These are phyloP conservation scores for Breynia disticha DNA, from an alignment of 441 rosid species.

Conservation along the genomic window DNA sequence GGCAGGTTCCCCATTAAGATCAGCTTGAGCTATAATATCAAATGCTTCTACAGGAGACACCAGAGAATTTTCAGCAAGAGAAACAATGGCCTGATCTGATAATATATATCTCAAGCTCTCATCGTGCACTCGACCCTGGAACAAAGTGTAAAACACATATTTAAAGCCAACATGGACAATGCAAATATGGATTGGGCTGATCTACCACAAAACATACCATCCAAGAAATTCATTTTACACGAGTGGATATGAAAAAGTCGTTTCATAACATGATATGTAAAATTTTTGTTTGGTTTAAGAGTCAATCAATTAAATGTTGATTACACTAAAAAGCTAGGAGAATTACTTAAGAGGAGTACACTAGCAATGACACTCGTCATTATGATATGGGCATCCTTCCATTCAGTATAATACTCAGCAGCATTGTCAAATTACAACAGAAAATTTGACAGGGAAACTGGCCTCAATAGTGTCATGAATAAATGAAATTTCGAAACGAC, in stretches of 20 bases:
- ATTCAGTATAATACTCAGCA: constrained; percentile 17
- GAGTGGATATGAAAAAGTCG: too few species aligned
- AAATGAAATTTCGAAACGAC: neutral
- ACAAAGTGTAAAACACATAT: constrained; percentile 16
- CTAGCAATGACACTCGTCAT: constrained; percentile 13
- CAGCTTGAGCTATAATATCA: constrained; percentile 50
- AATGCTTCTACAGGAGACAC: constrained; percentile 34
- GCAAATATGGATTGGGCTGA: neutral
- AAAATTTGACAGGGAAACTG: constrained; percentile 2
- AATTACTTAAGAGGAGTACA: constrained; percentile 16
- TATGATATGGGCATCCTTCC: constrained; percentile 19
- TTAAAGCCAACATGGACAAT: constrained; percentile 10
- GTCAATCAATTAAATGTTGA: constrained; percentile 7
- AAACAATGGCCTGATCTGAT: constrained; percentile 70
- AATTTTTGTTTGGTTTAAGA: neutral
- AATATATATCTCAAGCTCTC: constrained; percentile 77
- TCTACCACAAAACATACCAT: neutral
- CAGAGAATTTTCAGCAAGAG: constrained; percentile 48
- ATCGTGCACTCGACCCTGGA: constrained; percentile 91
- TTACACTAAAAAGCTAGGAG: constrained; percentile 5
- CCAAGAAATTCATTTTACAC: neutral
- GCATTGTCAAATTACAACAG: constrained; percentile 12
- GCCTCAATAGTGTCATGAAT: neutral
- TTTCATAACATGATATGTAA: too few species aligned
- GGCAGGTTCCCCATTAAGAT: constrained; percentile 34